phyloP scores from a whole-genome alignment of 2,329 filamentous ascomycete genomes.

The Phoma herbarum region DNA sequence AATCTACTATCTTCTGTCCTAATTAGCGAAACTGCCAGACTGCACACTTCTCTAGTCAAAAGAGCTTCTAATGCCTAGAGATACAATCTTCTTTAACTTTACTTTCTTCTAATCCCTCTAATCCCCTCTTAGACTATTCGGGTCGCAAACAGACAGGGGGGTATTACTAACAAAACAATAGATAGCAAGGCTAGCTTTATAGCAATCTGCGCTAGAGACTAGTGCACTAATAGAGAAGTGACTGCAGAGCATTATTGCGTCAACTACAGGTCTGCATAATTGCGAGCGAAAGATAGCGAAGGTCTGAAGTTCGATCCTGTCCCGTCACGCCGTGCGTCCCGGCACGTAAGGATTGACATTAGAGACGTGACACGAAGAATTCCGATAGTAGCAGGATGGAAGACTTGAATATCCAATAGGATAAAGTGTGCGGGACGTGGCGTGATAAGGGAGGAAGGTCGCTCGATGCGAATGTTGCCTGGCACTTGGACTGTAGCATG shows the following conservation, averaged over 20 bases:
- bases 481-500: neutral
- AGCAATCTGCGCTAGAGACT: too few species aligned
- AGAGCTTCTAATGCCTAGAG: neutral
- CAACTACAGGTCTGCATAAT: too few species aligned
- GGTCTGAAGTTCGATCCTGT: too few species aligned
- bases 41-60: neutral
- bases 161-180: too few species aligned
- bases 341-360: too few species aligned
- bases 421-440: neutral
- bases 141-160: too few species aligned
- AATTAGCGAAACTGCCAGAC: neutral
- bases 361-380: neutral
- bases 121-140: neutral
- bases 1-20: neutral
- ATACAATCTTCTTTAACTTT: neutral
- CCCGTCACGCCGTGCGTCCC: too few species aligned
- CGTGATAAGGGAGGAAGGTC: neutral
- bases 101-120: neutral
- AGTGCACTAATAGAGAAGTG: too few species aligned
- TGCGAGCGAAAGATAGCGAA: too few species aligned
- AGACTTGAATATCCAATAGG: neutral
- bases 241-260: too few species aligned
- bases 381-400: neutral
- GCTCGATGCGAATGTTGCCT: too few species aligned
- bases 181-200: too few species aligned